Evolutionary conservation across 176 grass and related monocot genomes (phyloP), one percentile per base, ranked within the genome.

Genomic region (Avena eriantha): DNA sequence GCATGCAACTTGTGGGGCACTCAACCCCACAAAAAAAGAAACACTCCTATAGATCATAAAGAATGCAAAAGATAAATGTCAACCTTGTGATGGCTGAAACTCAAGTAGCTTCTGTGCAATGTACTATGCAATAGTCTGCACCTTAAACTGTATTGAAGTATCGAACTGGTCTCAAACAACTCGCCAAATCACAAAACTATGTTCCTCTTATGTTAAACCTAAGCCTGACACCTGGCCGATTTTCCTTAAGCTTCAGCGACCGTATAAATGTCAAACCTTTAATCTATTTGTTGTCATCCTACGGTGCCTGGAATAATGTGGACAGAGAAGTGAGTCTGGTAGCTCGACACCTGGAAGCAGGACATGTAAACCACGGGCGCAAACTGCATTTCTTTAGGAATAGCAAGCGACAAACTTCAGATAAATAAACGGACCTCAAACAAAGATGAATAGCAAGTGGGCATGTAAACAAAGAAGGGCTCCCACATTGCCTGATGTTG

Each of bases 311-410:
- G 39, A 46, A 69, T 15, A 13, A n/a, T 55, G 69, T 83, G 33
- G 63, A 56, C 12, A 57, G 34, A 34, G 22, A 39, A 33, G 67
- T 29, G 80, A 80, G 35, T 84, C 84, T 73, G 84, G 85, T 49
- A 84, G 67, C 80, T 56, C 23, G 74, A 39, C 65, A 87, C 80
- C 26, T 76, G 11, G 33, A 26, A 47, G 23, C 34, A 31, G 10
- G 8, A 5, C 80, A 24, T 24, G 23, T 35, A 54, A 31, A 79
- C 71, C 73, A 34, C 47, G 66, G 55, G 17, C 53, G 21, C 67
- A 66, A 82, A 3, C 39, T 80, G 46, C 79, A 80, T 61, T 61
- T 61, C 19, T 60, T 74, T 84, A 21, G 2, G 43, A 61, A 31
- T 29, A 6, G 29, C 53, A 78, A n/a, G 64, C 49, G 48, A 17